Base-by-base conservation (phyloP, 495 filamentous ascomycete genomes). In the Penicillium simplicissimum region DNA sequence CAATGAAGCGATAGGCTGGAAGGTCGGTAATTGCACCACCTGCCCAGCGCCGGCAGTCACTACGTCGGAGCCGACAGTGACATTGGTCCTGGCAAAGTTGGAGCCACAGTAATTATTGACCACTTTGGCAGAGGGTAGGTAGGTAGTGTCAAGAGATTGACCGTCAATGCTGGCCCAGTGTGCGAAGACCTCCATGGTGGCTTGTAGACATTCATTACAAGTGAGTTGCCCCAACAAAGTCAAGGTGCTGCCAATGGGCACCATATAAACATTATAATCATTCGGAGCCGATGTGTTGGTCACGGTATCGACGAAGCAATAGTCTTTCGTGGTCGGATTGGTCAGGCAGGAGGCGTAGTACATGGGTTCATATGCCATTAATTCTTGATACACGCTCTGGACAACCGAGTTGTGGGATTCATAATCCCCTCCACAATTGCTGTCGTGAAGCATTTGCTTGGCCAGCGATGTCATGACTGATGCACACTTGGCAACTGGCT, bases 291-390 rank as follows among this genome's bases (percentile, higher is more conserved):
- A 80, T 17, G 67, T 66, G 71, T 96, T 96, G 10, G 88, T 92
- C 59, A 92, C 85, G 25, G 93, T 92, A 66, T 92, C 89, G 59
- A 91, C 91, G 70, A 92, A 97, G 75, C 88, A 84, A 59, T 81
- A 84, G 52, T 79, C 59, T 6, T 67, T 36, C 0, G 75, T 78
- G 43, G 67, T 51, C 2, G 73, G 64, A 56, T 74, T 73, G 64
- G 90, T 86, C 35, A 93, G 77, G 71, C 95, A 98, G 7, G 85
- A 86, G 0, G 91, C 90, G n/a, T 79, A 80, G 73, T 92, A 96
- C 34, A 96, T 71, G 19, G 88, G 83, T 35, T 87, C 78, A 69
- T 95, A 96, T 40, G 88, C 81, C 49, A 88, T 73, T 60, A 96
- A 79, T 37, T 88, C 88, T 52, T 81, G 75, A 68, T 93, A 94